Evolutionary conservation across 2,329 filamentous ascomycete species (phyloP).

Genomic region (Xylaria sp.): DNA sequence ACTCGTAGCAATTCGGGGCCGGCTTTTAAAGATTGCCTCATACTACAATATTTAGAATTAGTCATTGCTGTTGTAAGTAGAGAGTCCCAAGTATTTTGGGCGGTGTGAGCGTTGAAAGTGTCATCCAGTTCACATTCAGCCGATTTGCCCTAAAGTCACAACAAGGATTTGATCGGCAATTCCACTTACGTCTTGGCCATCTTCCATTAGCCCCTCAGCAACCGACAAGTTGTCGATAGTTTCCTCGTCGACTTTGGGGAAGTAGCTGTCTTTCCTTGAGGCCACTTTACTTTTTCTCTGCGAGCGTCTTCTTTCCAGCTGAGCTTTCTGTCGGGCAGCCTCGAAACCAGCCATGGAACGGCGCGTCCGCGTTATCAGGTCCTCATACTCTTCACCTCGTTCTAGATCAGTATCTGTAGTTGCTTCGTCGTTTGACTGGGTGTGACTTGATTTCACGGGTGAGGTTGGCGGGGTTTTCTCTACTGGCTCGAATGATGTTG

Average conservation of each 20-base stretch:
- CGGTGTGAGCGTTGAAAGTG: not conserved
- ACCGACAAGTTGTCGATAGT: constrained; percentile 38
- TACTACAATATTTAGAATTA: constrained; percentile 25
- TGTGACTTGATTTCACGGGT: constrained; percentile 27
- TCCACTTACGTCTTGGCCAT: constrained; percentile 56
- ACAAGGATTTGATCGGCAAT: not conserved
- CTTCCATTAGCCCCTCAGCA: constrained; percentile 67
- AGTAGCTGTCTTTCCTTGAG: constrained; percentile 52
- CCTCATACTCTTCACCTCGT: constrained; percentile 48
- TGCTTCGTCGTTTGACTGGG: constrained; percentile 31
- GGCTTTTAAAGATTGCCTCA: constrained; percentile 83
- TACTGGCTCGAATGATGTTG: constrained; percentile 42
- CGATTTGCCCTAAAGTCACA: not conserved
- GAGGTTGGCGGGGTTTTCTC: constrained; percentile 36
- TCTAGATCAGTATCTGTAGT: constrained; percentile 23
- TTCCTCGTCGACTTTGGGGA: constrained; percentile 56
- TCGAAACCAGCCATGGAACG: constrained; percentile 68
- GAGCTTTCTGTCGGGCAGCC: constrained; percentile 64
- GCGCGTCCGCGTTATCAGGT: constrained; percentile 63
- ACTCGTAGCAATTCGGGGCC: constrained; percentile 80
- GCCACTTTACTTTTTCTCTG: constrained; percentile 51
- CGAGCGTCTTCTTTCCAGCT: constrained; percentile 61
- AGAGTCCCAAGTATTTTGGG: not conserved
- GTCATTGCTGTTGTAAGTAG: not conserved
- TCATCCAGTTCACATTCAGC: not conserved